A percentile compares a stretch with the other conserved stretches of the same genome.
Evolutionary conservation across 441 rosid species (phyloP).

Genomic region (Erodium texanum): DNA sequence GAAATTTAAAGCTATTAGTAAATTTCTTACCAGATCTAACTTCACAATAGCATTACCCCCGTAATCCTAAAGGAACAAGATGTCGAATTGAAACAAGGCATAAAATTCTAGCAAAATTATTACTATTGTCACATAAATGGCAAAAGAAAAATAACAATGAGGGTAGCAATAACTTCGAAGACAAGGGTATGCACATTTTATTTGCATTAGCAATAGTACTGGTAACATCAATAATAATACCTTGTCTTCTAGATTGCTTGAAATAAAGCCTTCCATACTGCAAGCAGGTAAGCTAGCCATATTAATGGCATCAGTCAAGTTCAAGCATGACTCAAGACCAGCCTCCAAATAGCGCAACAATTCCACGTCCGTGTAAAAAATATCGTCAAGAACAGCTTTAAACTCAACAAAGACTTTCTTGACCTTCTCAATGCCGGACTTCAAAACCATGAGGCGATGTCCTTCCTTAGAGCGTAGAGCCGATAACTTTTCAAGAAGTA

Average conservation of each 20-base stretch:
- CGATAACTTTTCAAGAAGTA: slow-evolving; percentile 49
- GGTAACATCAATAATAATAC: slow-evolving; percentile 26
- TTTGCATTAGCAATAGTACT: not conserved
- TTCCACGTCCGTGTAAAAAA: slow-evolving; percentile 53
- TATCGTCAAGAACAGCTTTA: slow-evolving; percentile 33
- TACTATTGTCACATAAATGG: not conserved
- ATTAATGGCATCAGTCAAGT: slow-evolving; percentile 30
- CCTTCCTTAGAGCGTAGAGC: slow-evolving; percentile 39
- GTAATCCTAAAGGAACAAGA: not conserved
- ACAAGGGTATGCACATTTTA: not conserved
- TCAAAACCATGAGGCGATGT: slow-evolving; percentile 38
- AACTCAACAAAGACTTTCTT: slow-evolving; percentile 42
- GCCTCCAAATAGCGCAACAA: slow-evolving; percentile 59
- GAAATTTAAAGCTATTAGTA: not conserved
- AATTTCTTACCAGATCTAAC: not conserved
- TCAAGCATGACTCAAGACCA: slow-evolving; percentile 41
- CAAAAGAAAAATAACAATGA: not conserved
- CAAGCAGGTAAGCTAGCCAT: slow-evolving; percentile 31
- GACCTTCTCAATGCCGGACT: slow-evolving; percentile 44
- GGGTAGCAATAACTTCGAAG: not conserved
- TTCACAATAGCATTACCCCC: not conserved
- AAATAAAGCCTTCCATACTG: slow-evolving; percentile 18
- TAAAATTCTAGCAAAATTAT: not conserved
- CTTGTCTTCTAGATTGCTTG: slow-evolving; percentile 35
- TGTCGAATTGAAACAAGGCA: not conserved